Evolutionary conservation across 257 asterid genomes (phyloP), one percentile per base, ranked within the genome.

Genomic region (Solanum rostratum): DNA sequence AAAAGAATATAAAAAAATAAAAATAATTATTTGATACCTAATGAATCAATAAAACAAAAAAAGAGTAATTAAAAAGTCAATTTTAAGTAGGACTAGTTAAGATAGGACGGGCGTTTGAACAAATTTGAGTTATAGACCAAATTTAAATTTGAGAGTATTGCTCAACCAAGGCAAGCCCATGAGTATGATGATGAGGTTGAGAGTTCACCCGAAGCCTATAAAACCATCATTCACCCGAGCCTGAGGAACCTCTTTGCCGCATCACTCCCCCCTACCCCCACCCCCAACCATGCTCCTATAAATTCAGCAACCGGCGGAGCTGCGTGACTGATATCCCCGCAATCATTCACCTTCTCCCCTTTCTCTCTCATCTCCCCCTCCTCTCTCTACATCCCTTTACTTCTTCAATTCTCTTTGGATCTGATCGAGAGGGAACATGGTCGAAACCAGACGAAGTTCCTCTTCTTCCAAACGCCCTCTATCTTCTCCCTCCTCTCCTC

Each of bases 371-470:
- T 65, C 73, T 18, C 16, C 10, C 52, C 16, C 30, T 22, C 41
- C 37, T 73, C 20, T 71, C 55, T 43, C 16, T 52, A 22, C 15
- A n/a, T 74, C 62, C 29, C 8, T 30, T 30, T 33, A 20, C 60
- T 53, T 54, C 10, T 7, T 54, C 5, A 27, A 50, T 50, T 79
- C 53, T 49, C 66, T 62, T 30, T 73, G 11, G 52, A 86, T 68
- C 39, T 33, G 78, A 41, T 60, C 39, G 27, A 70, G 85, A 85
- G 45, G 20, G 13, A 65, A 18, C 78, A 95, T 95, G 99, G 99
- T 94, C 66, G 98, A 93, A 87, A 96, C 97, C 79, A 90, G 98
- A 84, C 91, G 99, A 62, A 88, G 98, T 69, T 90, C 99, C 71
- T 92, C 97, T 84, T 86, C 97, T 45, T 91, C 99, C 8, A 96